Evolutionary conservation across 495 filamentous ascomycete genomes (phyloP).

Genomic region (Penicillium silybi): DNA sequence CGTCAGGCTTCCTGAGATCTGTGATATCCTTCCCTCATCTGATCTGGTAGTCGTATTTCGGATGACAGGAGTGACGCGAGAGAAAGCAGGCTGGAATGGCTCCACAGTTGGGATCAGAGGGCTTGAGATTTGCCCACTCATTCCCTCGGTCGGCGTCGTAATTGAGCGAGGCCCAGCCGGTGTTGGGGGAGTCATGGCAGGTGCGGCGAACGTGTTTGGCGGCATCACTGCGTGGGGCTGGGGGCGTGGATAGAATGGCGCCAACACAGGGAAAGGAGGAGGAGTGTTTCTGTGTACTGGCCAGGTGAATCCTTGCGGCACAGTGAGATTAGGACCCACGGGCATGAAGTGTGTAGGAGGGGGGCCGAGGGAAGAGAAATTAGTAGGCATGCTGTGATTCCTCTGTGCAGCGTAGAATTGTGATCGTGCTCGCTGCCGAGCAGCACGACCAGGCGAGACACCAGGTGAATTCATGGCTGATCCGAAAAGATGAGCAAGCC

Average conservation of each 20-base stretch:
- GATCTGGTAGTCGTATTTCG: neutral
- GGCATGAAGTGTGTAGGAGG: neutral
- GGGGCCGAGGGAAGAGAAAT: neutral
- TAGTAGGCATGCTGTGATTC: neutral
- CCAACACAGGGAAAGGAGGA: too few species aligned
- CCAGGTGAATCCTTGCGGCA: neutral
- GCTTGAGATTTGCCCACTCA: neutral
- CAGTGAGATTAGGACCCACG: neutral
- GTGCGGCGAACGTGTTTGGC: neutral
- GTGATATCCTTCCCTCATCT: neutral
- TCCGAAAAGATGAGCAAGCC: neutral
- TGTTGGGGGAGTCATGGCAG: neutral
- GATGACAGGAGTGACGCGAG: neutral
- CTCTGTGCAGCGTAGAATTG: neutral
- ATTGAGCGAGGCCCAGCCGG: neutral
- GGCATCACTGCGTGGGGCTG: neutral
- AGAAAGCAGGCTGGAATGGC: neutral
- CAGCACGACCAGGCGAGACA: neutral
- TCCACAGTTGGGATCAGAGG: neutral
- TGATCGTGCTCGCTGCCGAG: neutral
- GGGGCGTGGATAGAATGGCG: too few species aligned
- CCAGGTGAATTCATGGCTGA: neutral
- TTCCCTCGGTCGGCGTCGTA: neutral
- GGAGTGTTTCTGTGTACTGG: neutral
- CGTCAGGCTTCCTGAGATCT: neutral